phyloP scores from a whole-genome alignment of 208 protist species.

The Blastocrithidia nonstop region DNA sequence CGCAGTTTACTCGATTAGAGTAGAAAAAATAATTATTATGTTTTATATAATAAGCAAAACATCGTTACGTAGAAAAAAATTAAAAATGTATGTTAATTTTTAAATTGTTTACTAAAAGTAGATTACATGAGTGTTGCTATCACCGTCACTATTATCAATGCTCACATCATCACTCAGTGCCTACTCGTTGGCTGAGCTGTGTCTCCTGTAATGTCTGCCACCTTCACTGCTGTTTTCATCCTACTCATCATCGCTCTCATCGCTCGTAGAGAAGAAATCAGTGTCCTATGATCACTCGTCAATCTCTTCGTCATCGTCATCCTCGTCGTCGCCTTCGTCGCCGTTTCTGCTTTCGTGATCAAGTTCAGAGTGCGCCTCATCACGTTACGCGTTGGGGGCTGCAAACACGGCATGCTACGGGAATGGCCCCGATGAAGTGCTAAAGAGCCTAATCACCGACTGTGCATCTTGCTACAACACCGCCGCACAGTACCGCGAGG shows the following conservation, averaged over 20 bases:
- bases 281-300: conserved; percentile 8
- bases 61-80: too few relatives aligned
- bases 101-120: too few relatives aligned
- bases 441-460: conserved; percentile 54
- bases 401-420: conserved; percentile 43
- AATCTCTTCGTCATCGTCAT: conserved; percentile 12
- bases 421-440: conserved; percentile 59
- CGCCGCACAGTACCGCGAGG: conserved; percentile 70
- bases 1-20: too few relatives aligned
- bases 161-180: too few relatives aligned
- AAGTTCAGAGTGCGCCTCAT: conserved; percentile 15
- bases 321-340: conserved; percentile 22
- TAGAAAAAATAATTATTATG: too few relatives aligned
- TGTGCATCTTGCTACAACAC: conserved; percentile 52
- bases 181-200: too few relatives aligned
- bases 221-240: conserved; percentile 3
- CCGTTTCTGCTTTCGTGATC: conserved; percentile 32
- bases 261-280: too few relatives aligned
- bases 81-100: too few relatives aligned
- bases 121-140: too few relatives aligned
- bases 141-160: too few relatives aligned
- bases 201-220: too few relatives aligned
- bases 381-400: conserved; percentile 17
- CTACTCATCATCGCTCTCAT: conserved; percentile 2
- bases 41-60: too few relatives aligned